These are phyloP conservation scores for Suhomyces yuchorum DNA, from an alignment of 1,139 yeast genomes.

Conservation along the genomic window DNA sequence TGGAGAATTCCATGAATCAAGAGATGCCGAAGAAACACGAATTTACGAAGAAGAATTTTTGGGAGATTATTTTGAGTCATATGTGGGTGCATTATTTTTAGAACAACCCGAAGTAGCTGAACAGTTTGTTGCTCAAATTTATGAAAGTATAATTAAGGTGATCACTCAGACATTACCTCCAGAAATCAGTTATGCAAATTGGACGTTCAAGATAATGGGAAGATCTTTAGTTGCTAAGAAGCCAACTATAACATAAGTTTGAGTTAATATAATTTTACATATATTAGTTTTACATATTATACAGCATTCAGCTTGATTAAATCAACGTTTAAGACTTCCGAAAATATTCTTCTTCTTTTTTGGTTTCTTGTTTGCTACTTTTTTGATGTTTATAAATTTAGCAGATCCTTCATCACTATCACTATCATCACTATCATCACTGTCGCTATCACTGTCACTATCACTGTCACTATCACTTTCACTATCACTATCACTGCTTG, in stretches of 20 bases:
- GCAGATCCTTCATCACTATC: constrained; percentile 16
- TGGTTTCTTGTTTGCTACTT: constrained; percentile 12
- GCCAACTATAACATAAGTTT: constrained; percentile 7
- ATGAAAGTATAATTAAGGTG: constrained; percentile 33
- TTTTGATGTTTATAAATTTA: constrained; percentile 19
- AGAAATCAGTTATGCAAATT: constrained; percentile 19
- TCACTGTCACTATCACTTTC: constrained; percentile 5
- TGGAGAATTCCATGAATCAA: constrained; percentile 17
- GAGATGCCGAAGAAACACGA: constrained; percentile 25
- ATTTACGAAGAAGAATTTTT: constrained; percentile 47
- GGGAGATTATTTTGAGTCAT: constrained; percentile 49
- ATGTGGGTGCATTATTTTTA: constrained; percentile 46
- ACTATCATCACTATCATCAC: constrained; percentile 19
- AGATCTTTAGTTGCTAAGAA: constrained; percentile 18
- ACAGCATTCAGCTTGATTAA: neutral
- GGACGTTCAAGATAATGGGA: constrained; percentile 21
- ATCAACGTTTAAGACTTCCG: constrained; percentile 15
- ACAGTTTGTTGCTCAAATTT: constrained; percentile 37
- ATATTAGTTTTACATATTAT: constrained; percentile 1
- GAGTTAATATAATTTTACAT: neutral
- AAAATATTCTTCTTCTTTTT: constrained; percentile 17
- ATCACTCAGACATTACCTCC: constrained; percentile 24
- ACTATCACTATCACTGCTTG: neutral
- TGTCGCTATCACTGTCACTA: constrained; percentile 9
- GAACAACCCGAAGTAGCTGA: constrained; percentile 45